Evolutionary conservation across 2,329 filamentous ascomycete species (phyloP).

Genomic region (Cordyceps javanica): DNA sequence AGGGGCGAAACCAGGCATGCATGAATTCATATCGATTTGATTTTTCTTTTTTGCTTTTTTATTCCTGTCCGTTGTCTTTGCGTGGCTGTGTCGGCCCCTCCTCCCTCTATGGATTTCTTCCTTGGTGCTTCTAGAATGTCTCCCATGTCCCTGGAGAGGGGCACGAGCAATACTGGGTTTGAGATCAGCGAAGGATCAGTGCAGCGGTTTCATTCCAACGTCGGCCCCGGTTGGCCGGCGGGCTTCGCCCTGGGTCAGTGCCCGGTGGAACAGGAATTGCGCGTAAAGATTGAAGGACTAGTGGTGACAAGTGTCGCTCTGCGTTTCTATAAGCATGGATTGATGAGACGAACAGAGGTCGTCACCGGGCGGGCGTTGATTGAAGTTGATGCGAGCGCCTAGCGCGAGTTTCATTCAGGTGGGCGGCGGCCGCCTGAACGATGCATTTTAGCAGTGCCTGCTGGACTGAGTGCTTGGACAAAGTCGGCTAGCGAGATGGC

Average conservation of each 20-base stretch:
- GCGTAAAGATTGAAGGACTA: neutral
- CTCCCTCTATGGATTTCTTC: neutral
- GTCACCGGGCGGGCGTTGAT: neutral
- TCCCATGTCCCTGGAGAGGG: neutral
- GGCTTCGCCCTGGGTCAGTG: neutral
- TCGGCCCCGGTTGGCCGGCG: neutral
- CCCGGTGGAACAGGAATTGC: neutral
- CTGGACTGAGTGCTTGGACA: neutral
- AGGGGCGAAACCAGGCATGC: neutral
- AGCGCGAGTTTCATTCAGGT: neutral
- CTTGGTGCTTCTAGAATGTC: slow-evolving; percentile 7
- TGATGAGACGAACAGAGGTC: neutral
- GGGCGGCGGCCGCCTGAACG: neutral
- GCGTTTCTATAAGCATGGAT: neutral
- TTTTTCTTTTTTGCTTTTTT: neutral
- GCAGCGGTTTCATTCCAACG: slow-evolving; percentile 1
- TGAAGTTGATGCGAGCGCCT: neutral
- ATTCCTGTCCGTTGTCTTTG: neutral
- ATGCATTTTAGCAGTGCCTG: neutral
- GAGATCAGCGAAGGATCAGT: neutral
- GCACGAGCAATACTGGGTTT: neutral
- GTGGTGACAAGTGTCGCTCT: neutral
- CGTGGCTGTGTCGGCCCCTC: no score
- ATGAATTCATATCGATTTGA: neutral
- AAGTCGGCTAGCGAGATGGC: neutral